Percentiles rank a stretch among this genome's conserved stretches.
phyloP scores from a whole-genome alignment of 169 alveolate genomes.

The Theileria equi region DNA sequence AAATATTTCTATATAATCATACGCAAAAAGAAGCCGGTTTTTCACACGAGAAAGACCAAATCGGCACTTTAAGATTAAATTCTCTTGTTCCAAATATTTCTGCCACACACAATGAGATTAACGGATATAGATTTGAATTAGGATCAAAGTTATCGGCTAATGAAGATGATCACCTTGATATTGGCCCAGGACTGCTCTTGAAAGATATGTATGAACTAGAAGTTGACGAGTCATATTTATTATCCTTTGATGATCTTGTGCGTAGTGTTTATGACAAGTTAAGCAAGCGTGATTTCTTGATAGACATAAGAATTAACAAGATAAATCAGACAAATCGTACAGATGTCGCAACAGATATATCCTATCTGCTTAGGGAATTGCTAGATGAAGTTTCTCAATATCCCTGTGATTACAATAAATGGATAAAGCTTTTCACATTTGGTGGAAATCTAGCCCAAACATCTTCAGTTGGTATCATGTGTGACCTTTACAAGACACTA shows the following conservation, averaged over 20 bases:
- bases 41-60: not conserved
- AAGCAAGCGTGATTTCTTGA: slow-evolving; percentile 23
- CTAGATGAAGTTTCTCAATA: slow-evolving; percentile 25
- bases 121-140: not conserved
- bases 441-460: not conserved
- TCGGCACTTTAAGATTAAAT: not conserved
- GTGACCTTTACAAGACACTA: slow-evolving; percentile 10
- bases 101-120: not conserved
- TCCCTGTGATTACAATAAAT: slow-evolving; percentile 38
- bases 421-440: slow-evolving; percentile 20
- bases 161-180: not conserved
- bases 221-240: not conserved
- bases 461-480: slow-evolving; percentile 1
- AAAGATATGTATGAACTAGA: not conserved
- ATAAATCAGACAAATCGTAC: slow-evolving; percentile 26
- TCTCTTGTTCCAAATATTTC: not conserved
- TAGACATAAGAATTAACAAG: slow-evolving; percentile 35
- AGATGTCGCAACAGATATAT: slow-evolving; percentile 47
- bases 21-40: not conserved
- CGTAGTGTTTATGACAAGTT: slow-evolving; percentile 28
- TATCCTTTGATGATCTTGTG: slow-evolving; percentile 33
- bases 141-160: not conserved
- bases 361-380: slow-evolving; percentile 32
- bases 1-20: slow-evolving; percentile 9
- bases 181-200: not conserved